Base-by-base conservation (phyloP, 2,329 filamentous ascomycete genomes). In the Fusarium caatingaense region DNA sequence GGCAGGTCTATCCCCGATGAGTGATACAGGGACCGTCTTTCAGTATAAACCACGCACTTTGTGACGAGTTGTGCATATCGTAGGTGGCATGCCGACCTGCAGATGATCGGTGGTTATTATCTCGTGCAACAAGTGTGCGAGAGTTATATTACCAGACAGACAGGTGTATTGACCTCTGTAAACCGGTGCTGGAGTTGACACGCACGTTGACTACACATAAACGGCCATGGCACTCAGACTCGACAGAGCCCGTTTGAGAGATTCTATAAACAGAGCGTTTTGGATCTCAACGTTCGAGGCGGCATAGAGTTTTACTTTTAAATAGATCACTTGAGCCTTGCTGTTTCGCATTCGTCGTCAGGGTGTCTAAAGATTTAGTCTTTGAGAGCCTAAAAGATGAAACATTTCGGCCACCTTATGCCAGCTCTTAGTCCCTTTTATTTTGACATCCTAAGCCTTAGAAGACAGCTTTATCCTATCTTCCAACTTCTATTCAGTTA, bases 11-110 rank as follows among this genome's bases (percentile, higher is more conserved):
- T 23, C n/a, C 46, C 25, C 23, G 37, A 59, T 25, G 25, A 23
- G 41, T 53, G 56, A 21, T 28, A 13, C 16, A 30, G 25, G 7
- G 34, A 15, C 16, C 27, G 46, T 45, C 15, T 25, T 21, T 8
- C 8, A 32, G 20, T 42, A 20, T 41, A 41, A 42, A 25, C 21
- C 53, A 23, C 18, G 21, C 49, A 32, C 30, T 46, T 25, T 46
- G 23, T 44, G 28, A 32, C 30, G 60, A 69, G 25, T 53, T 48
- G 34, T 51, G 47, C 47, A 50, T 18, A 34, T 34, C n/a, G 27
- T 53, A 30, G 45, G 54, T 64, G 63, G 59, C 64, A 70, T 60
- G 49, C 41, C 25, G 25, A 47, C 27, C 44, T 64, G 66, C 54
- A 70, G 57, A 51, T 53, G 55, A 51, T 51, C 57, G 49, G 55